Base-by-base conservation (phyloP, 1,284 basidiomycete genomes). In the Irpex sp. region DNA sequence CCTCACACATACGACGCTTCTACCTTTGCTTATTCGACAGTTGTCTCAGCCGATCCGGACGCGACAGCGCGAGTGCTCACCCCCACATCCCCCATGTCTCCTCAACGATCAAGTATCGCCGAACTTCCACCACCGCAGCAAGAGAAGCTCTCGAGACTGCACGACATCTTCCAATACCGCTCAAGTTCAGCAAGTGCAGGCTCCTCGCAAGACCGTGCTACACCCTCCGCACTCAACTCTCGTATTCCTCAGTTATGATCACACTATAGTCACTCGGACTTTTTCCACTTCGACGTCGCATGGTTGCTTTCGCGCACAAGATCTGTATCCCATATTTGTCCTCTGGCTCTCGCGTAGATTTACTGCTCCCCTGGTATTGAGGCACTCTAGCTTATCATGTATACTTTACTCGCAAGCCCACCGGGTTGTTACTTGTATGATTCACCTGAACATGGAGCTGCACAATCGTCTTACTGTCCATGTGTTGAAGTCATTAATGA, bases 91-190 rank as follows among this genome's bases (percentile, higher is more conserved):
- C 74, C 69, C 57, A 72, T 69, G 47, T 75, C 71, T 78, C 71
- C 78, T 63, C 63, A 74, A 75, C 65, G 70, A 59, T 70, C 72
- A 11, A 74, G 70, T 57, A 67, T 74, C 47, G 70, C 76, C 26
- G 75, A 75, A 19, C 65, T 71, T 39, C 79, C 66, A 69, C 76
- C 55, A 53, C 71, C 61, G 59, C 77, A 76, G 54, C 71, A 79
- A 61, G 89, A 92, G 61, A 87, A 87, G 70, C 72, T 93, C 54
- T 88, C 89, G 54, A 78, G 88, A 67, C 72, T 93, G 61, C 92
- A 93, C 72, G 84, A 90, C 70, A 80, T 93, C 66, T 93, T 93
- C 76, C 89, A 91, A 67, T 93, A 93, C 75, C 83, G 90, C 60
- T 83, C 88, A 17, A 92, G 89, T 71, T 84, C 84, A 46, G 71